These are phyloP conservation scores for Fusarium sp. DNA, from an alignment of 2,329 filamentous ascomycete genomes.

Conservation along the genomic window DNA sequence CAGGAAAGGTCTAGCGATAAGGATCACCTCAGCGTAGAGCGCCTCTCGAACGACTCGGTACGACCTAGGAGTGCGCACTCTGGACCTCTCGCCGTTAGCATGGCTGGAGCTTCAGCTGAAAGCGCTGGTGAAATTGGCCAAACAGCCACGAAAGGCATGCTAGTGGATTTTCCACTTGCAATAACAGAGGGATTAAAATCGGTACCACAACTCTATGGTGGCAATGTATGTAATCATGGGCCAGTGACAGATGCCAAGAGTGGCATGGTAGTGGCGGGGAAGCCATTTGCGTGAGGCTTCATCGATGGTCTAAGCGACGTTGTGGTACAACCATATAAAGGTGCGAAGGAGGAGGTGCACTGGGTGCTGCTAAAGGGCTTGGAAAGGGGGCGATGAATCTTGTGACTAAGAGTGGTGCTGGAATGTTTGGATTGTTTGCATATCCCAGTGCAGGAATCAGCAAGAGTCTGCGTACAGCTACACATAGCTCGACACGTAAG, in stretches of 20 bases:
- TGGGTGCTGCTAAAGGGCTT: neutral
- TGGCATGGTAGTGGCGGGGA: neutral
- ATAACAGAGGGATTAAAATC: neutral
- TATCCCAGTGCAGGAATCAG: constrained; percentile 7
- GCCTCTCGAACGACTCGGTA: neutral
- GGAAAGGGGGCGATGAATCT: neutral
- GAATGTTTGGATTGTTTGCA: constrained; percentile 7
- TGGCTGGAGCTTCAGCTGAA: constrained; percentile 7
- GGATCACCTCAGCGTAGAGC: neutral
- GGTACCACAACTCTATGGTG: neutral
- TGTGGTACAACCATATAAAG: neutral
- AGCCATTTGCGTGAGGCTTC: neutral
- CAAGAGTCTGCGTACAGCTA: constrained; percentile 4
- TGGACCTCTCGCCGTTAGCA: neutral
- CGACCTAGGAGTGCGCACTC: neutral
- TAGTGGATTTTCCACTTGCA: constrained; percentile 1
- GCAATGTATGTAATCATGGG: neutral
- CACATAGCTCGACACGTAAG: neutral
- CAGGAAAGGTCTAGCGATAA: neutral
- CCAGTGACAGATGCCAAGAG: neutral
- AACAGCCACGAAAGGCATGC: neutral
- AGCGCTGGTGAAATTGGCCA: neutral
- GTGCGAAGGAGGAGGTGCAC: neutral
- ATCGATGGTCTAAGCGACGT: neutral
- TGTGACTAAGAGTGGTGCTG: neutral